Conservation (phyloP, 2,329 filamentous ascomycete species). For the Tolypocladium cylindrosporum region DNA sequence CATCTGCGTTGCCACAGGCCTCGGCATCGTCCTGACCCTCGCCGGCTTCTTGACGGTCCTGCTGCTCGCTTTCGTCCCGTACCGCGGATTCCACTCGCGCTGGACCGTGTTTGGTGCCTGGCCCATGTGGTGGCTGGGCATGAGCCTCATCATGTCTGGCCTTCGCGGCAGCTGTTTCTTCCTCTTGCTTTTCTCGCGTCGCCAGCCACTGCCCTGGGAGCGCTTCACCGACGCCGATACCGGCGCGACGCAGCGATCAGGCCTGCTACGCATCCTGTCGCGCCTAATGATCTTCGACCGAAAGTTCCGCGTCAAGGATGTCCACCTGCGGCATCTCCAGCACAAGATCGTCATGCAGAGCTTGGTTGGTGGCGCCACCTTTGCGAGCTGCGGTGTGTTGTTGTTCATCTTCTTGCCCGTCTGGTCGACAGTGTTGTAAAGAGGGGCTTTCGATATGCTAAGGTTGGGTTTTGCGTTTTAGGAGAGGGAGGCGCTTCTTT, state of each 20-base stretch:
- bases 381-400: conserved; percentile 23
- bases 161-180: conserved; percentile 37
- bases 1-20: conserved; percentile 32
- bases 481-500: background rate
- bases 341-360: conserved; percentile 33
- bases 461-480: background rate
- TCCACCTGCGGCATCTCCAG: conserved; percentile 30
- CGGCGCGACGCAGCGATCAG: conserved; percentile 11
- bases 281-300: conserved; percentile 37
- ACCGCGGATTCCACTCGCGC: conserved; percentile 26
- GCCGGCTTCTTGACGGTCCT: conserved; percentile 29
- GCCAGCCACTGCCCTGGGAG: conserved; percentile 38
- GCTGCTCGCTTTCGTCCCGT: conserved; percentile 27
- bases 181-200: conserved; percentile 32
- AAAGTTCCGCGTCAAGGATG: conserved; percentile 33
- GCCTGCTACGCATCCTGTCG: conserved; percentile 19
- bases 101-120: conserved; percentile 31
- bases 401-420: conserved; percentile 26
- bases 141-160: conserved; percentile 32
- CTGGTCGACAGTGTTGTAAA: background rate
- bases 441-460: fast-evolving
- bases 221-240: conserved; percentile 29
- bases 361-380: conserved; percentile 24
- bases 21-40: conserved; percentile 30
- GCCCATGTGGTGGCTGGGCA: conserved; percentile 35